Conservation (phyloP, 176 grass and related monocot genomes). For the Tillandsia fasciculata region DNA sequence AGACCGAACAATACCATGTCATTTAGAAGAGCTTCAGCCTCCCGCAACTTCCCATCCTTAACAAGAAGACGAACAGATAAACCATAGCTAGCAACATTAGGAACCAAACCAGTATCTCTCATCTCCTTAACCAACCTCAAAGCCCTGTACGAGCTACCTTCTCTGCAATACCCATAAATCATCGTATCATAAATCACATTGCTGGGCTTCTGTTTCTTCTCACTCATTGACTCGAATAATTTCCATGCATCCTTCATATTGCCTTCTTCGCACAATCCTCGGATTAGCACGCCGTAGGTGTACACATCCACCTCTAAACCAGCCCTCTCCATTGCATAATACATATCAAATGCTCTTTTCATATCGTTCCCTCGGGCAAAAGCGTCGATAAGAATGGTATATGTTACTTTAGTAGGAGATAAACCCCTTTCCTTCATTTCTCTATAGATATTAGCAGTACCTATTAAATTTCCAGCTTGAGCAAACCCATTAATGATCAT, state of each 20-base stretch:
- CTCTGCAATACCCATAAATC: conserved; percentile 57
- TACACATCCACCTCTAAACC: conserved; percentile 48
- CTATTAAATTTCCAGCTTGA: conserved; percentile 33
- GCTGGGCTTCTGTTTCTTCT: conserved; percentile 38
- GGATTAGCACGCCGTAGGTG: conserved; percentile 41
- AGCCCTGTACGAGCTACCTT: conserved; percentile 59
- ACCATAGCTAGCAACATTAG: conserved; percentile 56
- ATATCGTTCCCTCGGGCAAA: conserved; percentile 46
- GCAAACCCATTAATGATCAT: conserved; percentile 42
- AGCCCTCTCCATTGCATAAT: conserved; percentile 35
- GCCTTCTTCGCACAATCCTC: conserved; percentile 42
- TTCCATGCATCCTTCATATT: conserved; percentile 69
- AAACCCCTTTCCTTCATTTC: conserved; percentile 57
- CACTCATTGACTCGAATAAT: conserved; percentile 39
- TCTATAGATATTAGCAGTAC: conserved; percentile 30
- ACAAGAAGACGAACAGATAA: conserved; percentile 48
- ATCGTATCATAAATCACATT: conserved; percentile 56
- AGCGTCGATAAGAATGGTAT: conserved; percentile 59
- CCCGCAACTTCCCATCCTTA: conserved; percentile 43
- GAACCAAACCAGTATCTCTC: conserved; percentile 45
- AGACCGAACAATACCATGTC: conserved; percentile 50
- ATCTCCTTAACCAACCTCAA: conserved; percentile 38
- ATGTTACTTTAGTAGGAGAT: conserved; percentile 50
- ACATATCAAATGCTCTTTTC: conserved; percentile 43
- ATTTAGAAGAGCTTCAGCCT: conserved; percentile 40